A percentile compares a stretch with the other conserved stretches of the same genome.
Evolutionary conservation across 208 protist genomes (phyloP).

Genomic region (Leishmania guyanensis): DNA sequence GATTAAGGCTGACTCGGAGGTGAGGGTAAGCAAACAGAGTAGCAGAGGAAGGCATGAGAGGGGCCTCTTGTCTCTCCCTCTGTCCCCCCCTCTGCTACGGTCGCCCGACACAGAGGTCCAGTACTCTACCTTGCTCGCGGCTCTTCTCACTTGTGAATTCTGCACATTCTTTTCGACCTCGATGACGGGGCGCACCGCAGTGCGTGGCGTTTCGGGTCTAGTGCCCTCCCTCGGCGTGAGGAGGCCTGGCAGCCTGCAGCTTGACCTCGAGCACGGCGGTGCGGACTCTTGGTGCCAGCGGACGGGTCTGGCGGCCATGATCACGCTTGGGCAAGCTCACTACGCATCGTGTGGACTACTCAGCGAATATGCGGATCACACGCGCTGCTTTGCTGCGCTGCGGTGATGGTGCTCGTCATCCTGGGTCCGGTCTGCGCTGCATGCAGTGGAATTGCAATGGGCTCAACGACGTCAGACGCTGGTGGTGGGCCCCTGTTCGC

Average conservation of each 20-base stretch:
- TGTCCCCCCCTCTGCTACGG: neutral
- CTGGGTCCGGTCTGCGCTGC: neutral
- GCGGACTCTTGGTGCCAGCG: neutral
- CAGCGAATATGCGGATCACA: neutral
- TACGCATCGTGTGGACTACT: neutral
- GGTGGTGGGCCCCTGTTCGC: neutral
- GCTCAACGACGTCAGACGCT: neutral
- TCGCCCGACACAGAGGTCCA: neutral
- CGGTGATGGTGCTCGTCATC: neutral
- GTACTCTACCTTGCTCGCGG: neutral
- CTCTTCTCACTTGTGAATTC: neutral
- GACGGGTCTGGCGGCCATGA: neutral
- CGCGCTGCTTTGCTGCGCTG: neutral
- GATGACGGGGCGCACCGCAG: neutral
- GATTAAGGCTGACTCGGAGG: neutral
- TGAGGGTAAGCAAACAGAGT: too few species aligned
- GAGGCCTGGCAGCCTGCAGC: neutral
- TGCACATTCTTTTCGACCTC: neutral
- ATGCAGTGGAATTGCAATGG: too few species aligned
- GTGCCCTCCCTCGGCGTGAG: neutral
- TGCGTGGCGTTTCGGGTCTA: neutral
- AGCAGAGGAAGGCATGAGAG: neutral
- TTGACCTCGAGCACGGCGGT: neutral
- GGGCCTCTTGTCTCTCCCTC: too few species aligned
- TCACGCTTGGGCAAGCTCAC: neutral